Conservation (phyloP, 2,329 filamentous ascomycete genomes). For the Trichoderma sp. region DNA sequence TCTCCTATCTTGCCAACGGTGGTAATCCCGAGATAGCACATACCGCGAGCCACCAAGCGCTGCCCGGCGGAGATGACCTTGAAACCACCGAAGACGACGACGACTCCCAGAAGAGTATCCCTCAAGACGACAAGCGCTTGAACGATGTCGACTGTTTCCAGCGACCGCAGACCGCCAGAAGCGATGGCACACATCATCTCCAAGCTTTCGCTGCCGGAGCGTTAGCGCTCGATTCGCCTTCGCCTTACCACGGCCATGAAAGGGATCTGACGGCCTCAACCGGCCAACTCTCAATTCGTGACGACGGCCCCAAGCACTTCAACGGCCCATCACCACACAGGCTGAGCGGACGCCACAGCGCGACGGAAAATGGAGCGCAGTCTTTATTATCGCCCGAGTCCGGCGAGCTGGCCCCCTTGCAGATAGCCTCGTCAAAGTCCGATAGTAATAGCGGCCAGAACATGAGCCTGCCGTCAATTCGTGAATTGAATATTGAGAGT, state of each 20-base stretch:
- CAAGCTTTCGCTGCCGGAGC: constrained; percentile 42
- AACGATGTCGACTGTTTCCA: constrained; percentile 2
- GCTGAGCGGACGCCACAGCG: constrained; percentile 29
- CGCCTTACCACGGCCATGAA: constrained; percentile 27
- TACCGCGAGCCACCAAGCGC: constrained; percentile 56
- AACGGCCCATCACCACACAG: constrained; percentile 16
- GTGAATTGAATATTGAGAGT: constrained; percentile 42
- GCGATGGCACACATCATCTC: constrained; percentile 30
- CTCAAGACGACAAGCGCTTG: constrained; percentile 10
- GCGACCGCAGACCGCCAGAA: constrained; percentile 2
- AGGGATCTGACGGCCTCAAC: constrained; percentile 40
- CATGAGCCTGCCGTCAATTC: constrained; percentile 44
- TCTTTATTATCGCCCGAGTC: constrained; percentile 34
- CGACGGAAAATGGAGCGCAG: constrained; percentile 29
- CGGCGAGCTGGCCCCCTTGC: constrained; percentile 45
- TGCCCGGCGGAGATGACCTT: constrained; percentile 53
- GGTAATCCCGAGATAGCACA: constrained; percentile 67
- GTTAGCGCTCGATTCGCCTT: constrained; percentile 34
- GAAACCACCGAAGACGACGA: constrained; percentile 34
- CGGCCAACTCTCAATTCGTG: constrained; percentile 41
- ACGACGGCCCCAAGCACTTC: constrained; percentile 35
- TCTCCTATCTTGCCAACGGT: constrained; percentile 65
- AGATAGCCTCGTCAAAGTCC: constrained; percentile 43
- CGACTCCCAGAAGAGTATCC: constrained; percentile 32
- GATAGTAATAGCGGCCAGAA: constrained; percentile 43